Percentiles rank a stretch among this genome's conserved stretches.
phyloP scores from a whole-genome alignment of 2,329 filamentous ascomycete species.

The Leptographium galeiforme region DNA sequence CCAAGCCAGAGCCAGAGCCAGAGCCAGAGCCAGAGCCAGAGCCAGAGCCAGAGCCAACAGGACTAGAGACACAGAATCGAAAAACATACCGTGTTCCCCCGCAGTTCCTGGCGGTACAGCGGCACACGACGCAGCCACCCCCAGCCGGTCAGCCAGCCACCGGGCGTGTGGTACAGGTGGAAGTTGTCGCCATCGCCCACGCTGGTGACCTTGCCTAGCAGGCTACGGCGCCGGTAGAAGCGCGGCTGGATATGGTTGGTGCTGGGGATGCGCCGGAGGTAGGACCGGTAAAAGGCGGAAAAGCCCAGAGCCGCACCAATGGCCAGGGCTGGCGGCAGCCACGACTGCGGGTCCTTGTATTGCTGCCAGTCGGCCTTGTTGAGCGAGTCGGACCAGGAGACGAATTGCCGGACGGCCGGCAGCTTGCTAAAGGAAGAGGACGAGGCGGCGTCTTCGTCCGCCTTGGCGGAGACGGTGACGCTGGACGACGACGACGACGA shows the following conservation, averaged over 20 bases:
- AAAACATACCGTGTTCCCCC: slow-evolving; percentile 57
- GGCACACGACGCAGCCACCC: slow-evolving; percentile 77
- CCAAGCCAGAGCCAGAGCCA: neutral
- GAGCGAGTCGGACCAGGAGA: slow-evolving; percentile 26
- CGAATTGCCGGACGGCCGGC: neutral
- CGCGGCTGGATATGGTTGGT: slow-evolving; percentile 60
- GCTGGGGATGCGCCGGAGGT: slow-evolving; percentile 73
- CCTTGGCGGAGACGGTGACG: neutral
- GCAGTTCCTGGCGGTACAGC: slow-evolving; percentile 51
- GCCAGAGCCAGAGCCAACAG: neutral
- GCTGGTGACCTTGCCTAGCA: slow-evolving; percentile 79
- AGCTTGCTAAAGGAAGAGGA: neutral
- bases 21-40: neutral
- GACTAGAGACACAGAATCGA: neutral
- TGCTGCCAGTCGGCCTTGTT: slow-evolving; percentile 38
- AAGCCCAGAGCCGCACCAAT: slow-evolving; percentile 40
- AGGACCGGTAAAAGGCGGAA: slow-evolving; percentile 54
- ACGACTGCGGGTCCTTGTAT: slow-evolving; percentile 39
- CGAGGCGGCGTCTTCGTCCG: neutral
- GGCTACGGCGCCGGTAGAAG: slow-evolving; percentile 59
- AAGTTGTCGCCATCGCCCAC: slow-evolving; percentile 97
- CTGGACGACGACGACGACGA: neutral
- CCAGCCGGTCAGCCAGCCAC: slow-evolving; percentile 79
- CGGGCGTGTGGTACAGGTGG: slow-evolving; percentile 85
- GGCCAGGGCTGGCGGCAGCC: slow-evolving; percentile 39